Evolutionary conservation across 202 grass and related monocot genomes (phyloP).

Genomic region (Setaria viridis): DNA sequence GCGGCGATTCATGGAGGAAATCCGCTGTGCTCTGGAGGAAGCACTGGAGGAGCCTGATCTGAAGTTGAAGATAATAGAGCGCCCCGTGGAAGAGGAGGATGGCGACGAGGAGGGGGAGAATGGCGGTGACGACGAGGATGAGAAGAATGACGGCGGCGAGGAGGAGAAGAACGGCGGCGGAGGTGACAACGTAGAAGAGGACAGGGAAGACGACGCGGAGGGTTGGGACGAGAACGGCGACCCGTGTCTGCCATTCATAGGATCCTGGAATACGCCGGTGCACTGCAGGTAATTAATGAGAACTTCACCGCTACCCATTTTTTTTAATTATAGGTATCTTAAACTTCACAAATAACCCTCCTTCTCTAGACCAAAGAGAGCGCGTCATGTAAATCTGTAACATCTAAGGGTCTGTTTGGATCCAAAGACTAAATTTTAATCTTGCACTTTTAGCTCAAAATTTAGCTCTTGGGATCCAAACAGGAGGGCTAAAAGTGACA

Average conservation of each 20-base stretch:
- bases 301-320: not conserved
- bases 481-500: too few species aligned
- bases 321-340: not conserved
- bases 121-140: not conserved
- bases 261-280: not conserved
- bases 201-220: not conserved
- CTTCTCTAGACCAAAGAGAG: not conserved
- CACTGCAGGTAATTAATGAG: not conserved
- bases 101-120: not conserved
- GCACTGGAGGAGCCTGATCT: not conserved
- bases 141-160: not conserved
- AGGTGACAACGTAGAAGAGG: not conserved
- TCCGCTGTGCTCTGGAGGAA: not conserved
- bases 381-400: not conserved
- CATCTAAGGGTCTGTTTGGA: not conserved
- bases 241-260: not conserved
- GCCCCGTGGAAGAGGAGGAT: not conserved
- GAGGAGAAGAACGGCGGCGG: not conserved
- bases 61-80: not conserved
- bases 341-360: not conserved
- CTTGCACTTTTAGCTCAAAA: too few species aligned
- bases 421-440: too few species aligned
- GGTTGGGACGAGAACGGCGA: constrained; percentile 2
- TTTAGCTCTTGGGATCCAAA: too few species aligned
- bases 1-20: not conserved